phyloP scores from a whole-genome alignment of 2,329 filamentous ascomycete species.

The Rhinocladiella mackenziei region DNA sequence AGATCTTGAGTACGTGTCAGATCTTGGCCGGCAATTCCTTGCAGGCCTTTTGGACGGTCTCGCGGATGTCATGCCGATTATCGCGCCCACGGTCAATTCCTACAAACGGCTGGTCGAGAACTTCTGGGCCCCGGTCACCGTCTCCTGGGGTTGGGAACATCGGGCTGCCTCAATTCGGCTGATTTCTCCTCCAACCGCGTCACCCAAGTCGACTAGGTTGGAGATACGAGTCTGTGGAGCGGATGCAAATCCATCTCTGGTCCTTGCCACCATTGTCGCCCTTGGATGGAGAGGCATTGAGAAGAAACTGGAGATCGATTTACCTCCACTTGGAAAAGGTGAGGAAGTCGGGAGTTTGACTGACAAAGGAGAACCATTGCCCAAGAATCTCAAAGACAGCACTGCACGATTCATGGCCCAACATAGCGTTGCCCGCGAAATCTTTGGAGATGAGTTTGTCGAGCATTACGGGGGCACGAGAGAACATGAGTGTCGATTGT shows the following conservation, averaged over 20 bases:
- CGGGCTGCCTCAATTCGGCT: constrained; percentile 85
- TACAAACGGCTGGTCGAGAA: constrained; percentile 98
- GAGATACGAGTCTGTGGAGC: constrained; percentile 93
- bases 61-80: constrained; percentile 89
- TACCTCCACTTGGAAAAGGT: constrained; percentile 78
- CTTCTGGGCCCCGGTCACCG: constrained; percentile 97
- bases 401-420: constrained; percentile 70
- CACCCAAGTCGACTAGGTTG: constrained; percentile 80
- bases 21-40: constrained; percentile 86
- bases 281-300: constrained; percentile 88
- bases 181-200: constrained; percentile 82
- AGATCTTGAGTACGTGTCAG: constrained; percentile 76
- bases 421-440: constrained; percentile 84
- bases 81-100: constrained; percentile 93
- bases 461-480: constrained; percentile 91
- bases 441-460: constrained; percentile 92
- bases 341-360: constrained; percentile 69
- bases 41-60: constrained; percentile 84
- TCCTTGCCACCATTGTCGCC: constrained; percentile 79
- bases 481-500: constrained; percentile 83
- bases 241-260: constrained; percentile 83
- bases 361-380: constrained; percentile 72
- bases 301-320: constrained; percentile 79
- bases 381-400: constrained; percentile 81
- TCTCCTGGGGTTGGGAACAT: constrained; percentile 95